Percentiles rank a stretch among this genome's conserved stretches.
Conservation (phyloP, 169 alveolate genomes). For the Eimeria nieschulzi region DNA sequence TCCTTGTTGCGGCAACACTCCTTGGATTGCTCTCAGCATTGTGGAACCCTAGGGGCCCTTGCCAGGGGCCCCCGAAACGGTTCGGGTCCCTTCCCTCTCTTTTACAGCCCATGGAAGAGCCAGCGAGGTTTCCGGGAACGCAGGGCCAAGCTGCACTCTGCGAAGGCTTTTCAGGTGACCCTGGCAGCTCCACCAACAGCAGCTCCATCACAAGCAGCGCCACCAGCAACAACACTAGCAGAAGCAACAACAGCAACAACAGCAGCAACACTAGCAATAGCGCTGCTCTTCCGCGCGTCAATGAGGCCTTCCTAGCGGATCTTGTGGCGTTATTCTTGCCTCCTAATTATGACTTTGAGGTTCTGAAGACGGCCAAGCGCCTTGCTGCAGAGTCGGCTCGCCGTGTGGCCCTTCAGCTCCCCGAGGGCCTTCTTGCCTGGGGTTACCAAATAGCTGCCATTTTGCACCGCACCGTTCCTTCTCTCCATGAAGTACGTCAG, state of each 20-base stretch:
- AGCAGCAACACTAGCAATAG: not conserved
- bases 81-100: too few species aligned
- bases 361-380: constrained; percentile 91
- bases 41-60: too few species aligned
- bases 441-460: constrained; percentile 92
- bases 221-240: not conserved
- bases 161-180: too few species aligned
- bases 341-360: constrained; percentile 95
- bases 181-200: not conserved
- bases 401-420: constrained; percentile 96
- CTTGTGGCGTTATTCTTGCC: constrained; percentile 85
- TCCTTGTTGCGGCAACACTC: too few species aligned
- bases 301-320: not conserved
- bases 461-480: constrained; percentile 87
- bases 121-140: too few species aligned
- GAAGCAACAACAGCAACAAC: not conserved
- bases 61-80: too few species aligned
- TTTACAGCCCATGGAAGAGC: too few species aligned
- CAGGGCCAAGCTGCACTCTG: too few species aligned
- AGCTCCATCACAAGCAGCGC: not conserved
- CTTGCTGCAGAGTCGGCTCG: constrained; percentile 84
- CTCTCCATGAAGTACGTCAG: constrained; percentile 80
- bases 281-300: not conserved
- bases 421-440: constrained; percentile 95
- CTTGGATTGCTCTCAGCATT: too few species aligned